phyloP scores from a whole-genome alignment of 2,329 filamentous ascomycete genomes.

The Ceratocystis variospora region DNA sequence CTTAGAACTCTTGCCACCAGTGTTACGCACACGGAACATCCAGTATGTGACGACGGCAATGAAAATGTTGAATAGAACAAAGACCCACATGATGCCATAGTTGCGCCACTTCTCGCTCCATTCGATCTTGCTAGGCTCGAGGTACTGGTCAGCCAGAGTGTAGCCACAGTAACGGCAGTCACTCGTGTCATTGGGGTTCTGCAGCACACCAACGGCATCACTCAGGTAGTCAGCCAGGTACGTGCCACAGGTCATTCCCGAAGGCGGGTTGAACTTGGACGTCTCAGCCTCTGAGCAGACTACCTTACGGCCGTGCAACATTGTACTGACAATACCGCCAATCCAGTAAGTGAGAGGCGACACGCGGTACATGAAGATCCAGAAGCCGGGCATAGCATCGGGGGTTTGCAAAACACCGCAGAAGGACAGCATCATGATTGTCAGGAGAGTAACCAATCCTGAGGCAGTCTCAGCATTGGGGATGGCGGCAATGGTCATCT shows the following conservation, averaged over 20 bases:
- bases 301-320: slow-evolving; percentile 43
- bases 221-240: slow-evolving; percentile 48
- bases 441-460: slow-evolving; percentile 46
- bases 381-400: slow-evolving; percentile 50
- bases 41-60: slow-evolving; percentile 49
- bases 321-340: slow-evolving; percentile 51
- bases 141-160: slow-evolving; percentile 46
- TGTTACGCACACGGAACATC: slow-evolving; percentile 39
- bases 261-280: slow-evolving; percentile 50
- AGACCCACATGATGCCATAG: slow-evolving; percentile 56
- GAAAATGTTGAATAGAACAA: slow-evolving; percentile 48
- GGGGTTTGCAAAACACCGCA: slow-evolving; percentile 50
- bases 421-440: slow-evolving; percentile 47
- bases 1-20: background rate
- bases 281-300: slow-evolving; percentile 42
- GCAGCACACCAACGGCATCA: slow-evolving; percentile 41
- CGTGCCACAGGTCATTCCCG: slow-evolving; percentile 45
- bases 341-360: slow-evolving; percentile 58
- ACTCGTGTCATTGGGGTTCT: slow-evolving; percentile 42
- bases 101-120: slow-evolving; percentile 52
- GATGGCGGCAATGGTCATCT: slow-evolving; percentile 59
- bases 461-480: slow-evolving; percentile 55
- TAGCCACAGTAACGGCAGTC: slow-evolving; percentile 56
- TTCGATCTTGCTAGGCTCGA: slow-evolving; percentile 34
- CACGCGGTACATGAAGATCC: slow-evolving; percentile 63